Evolutionary conservation across 1,139 yeast species (phyloP), one percentile per base, ranked within the genome.

Genomic region (Yamadazyma atlantica): DNA sequence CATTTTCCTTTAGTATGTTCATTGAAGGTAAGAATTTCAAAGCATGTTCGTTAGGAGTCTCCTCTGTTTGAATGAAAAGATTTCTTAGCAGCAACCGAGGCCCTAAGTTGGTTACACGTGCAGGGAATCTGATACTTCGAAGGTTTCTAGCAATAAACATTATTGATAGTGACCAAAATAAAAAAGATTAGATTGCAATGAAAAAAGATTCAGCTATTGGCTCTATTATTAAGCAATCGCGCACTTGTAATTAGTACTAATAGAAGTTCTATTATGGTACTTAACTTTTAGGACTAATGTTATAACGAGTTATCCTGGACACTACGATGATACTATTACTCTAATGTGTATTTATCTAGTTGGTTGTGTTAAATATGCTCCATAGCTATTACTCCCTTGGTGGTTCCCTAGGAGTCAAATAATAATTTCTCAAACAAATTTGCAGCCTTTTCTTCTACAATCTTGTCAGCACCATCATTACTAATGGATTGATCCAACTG

Each of bases 401-500:
- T n/a, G n/a, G n/a, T n/a, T n/a, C n/a, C n/a, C 24, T 13, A 30
- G 6, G 33, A 30, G 28, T 49, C 59, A 41, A 72, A 69, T 39
- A 80, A 53, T 41, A 75, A 57, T 49, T 67, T 69, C 43, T 80
- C 85, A 37, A 80, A 76, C 40, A 78, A 60, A 32, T 71, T 65
- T 3, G 75, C 73, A 10, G 78, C 66, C 45, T 76, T 76, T 43
- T 79, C 85, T 46, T 75, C 80, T 35, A 72, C 60, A 39, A 68
- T 69, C 14, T 62, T 54, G 28, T 67, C 75, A 29, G 71, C 78
- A 11, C 66, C 60, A 28, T 50, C 54, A 13, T 55, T 57, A 60
- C 79, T 73, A 45, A 85, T 82, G 32, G 80, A 75, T 45, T 78
- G 76, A 59, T 92, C 99, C 41, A 92, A 71, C 44, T 90, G 96